Conservation (phyloP, 495 filamentous ascomycete species). For the Diplogelasinospora grovesii region DNA sequence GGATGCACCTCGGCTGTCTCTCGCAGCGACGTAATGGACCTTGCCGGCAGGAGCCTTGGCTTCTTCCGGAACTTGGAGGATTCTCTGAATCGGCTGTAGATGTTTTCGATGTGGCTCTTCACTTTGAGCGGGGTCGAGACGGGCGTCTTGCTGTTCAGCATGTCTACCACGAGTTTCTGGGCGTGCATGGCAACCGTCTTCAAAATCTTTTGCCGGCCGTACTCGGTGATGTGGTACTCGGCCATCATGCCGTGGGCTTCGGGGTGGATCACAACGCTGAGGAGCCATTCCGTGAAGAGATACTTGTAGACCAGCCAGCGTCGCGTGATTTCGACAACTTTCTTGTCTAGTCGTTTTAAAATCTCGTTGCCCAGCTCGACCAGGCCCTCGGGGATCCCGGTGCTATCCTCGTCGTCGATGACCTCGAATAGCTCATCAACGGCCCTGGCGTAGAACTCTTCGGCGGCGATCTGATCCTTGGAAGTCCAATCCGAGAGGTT, state of each 20-base stretch:
- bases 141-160: conserved; percentile 52
- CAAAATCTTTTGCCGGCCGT: conserved; percentile 81
- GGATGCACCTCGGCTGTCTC: conserved; percentile 67
- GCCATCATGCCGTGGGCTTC: conserved; percentile 86
- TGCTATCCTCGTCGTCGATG: conserved; percentile 69
- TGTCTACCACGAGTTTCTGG: conserved; percentile 64
- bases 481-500: conserved; percentile 57
- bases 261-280: conserved; percentile 78
- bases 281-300: conserved; percentile 83
- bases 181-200: conserved; percentile 73
- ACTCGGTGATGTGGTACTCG: conserved; percentile 85
- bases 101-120: conserved; percentile 67
- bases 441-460: conserved; percentile 84
- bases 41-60: conserved; percentile 57
- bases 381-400: conserved; percentile 78
- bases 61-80: conserved; percentile 40
- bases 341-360: conserved; percentile 65
- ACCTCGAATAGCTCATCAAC: conserved; percentile 78
- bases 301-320: conserved; percentile 82
- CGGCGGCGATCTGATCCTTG: conserved; percentile 69
- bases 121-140: conserved; percentile 59
- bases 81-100: conserved; percentile 59
- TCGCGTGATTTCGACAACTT: conserved; percentile 62
- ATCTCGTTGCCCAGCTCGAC: conserved; percentile 78
- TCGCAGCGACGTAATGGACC: conserved; percentile 60